Percentiles rank a stretch among this genome's conserved stretches.
Conservation (phyloP, 2,329 filamentous ascomycete genomes). For the Alternaria angustiovoidea region DNA sequence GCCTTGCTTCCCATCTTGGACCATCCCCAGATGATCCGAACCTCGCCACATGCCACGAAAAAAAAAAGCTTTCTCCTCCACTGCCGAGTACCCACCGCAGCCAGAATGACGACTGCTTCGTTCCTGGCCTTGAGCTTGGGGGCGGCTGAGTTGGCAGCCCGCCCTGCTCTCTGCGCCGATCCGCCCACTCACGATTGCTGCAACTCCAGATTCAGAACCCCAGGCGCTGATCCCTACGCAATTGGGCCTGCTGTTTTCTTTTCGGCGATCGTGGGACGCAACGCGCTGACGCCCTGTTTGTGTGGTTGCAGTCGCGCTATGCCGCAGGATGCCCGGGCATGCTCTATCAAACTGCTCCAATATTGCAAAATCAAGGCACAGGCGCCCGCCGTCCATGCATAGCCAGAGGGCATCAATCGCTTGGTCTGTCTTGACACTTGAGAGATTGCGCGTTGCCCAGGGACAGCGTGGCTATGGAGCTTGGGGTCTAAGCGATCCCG, state of each 20-base stretch:
- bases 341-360: not conserved
- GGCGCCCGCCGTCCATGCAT: not conserved
- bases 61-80: constrained; percentile 15
- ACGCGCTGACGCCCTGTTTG: constrained; percentile 8
- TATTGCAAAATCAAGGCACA: constrained; percentile 1
- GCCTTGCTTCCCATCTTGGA: constrained; percentile 1
- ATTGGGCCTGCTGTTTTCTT: constrained; percentile 16
- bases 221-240: constrained; percentile 30
- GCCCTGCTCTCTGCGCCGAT: constrained; percentile 7
- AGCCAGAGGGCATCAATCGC: not conserved
- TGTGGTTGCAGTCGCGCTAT: not conserved
- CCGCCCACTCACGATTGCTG: constrained; percentile 11
- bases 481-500: constrained; percentile 5
- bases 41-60: constrained; percentile 10
- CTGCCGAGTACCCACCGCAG: constrained; percentile 8
- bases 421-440: not conserved
- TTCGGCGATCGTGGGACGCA: constrained; percentile 22
- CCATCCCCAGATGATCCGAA: constrained; percentile 6
- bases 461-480: constrained; percentile 5
- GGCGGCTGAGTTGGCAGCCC: constrained; percentile 12
- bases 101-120: constrained; percentile 11
- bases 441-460: constrained; percentile 6
- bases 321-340: no score
- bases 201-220: constrained; percentile 28
- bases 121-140: constrained; percentile 10